Evolutionary conservation across 1,284 basidiomycete species (phyloP).

Genomic region (Pisolithus thermaeus): DNA sequence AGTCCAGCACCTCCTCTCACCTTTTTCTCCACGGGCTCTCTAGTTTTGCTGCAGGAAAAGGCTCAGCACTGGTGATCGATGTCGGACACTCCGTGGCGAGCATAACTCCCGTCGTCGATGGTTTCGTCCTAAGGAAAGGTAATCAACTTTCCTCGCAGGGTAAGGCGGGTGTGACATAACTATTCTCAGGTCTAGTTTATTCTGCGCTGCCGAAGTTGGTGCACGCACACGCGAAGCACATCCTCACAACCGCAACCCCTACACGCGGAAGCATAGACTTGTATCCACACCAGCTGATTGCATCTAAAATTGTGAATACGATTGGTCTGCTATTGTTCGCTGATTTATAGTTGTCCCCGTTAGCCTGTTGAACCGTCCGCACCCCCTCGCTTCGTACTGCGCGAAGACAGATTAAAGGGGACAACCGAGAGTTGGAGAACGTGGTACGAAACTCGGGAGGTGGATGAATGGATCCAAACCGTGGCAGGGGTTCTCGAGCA

Average conservation of each 20-base stretch:
- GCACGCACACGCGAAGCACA: slow-evolving; percentile 66
- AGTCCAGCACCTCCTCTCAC: slow-evolving; percentile 27
- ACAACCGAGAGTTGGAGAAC: slow-evolving; percentile 76
- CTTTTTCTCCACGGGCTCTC: slow-evolving; percentile 8
- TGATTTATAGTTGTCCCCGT: slow-evolving; percentile 1
- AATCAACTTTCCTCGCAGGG: slow-evolving; percentile 10
- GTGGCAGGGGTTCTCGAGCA: slow-evolving; percentile 80
- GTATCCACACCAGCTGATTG: slow-evolving; percentile 83
- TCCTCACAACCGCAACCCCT: slow-evolving; percentile 44
- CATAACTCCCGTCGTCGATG: slow-evolving; percentile 94
- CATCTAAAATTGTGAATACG: slow-evolving; percentile 55
- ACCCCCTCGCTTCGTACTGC: slow-evolving; percentile 60
- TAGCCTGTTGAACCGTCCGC: slow-evolving; percentile 60
- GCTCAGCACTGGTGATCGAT: slow-evolving; percentile 92
- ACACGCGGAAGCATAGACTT: slow-evolving; percentile 57
- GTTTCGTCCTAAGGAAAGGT: slow-evolving; percentile 97
- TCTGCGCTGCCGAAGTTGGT: slow-evolving; percentile 73
- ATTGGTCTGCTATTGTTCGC: not conserved
- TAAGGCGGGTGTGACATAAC: not conserved
- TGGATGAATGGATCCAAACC: slow-evolving; percentile 93
- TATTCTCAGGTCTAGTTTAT: slow-evolving; percentile 53
- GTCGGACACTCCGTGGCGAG: slow-evolving; percentile 86
- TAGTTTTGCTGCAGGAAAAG: slow-evolving; percentile 94
- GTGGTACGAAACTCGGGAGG: slow-evolving; percentile 82
- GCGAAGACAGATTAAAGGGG: slow-evolving; percentile 67